These are phyloP conservation scores for Debaryomyces hansenii DNA, from an alignment of 805 yeast genomes.

Conservation along the genomic window DNA sequence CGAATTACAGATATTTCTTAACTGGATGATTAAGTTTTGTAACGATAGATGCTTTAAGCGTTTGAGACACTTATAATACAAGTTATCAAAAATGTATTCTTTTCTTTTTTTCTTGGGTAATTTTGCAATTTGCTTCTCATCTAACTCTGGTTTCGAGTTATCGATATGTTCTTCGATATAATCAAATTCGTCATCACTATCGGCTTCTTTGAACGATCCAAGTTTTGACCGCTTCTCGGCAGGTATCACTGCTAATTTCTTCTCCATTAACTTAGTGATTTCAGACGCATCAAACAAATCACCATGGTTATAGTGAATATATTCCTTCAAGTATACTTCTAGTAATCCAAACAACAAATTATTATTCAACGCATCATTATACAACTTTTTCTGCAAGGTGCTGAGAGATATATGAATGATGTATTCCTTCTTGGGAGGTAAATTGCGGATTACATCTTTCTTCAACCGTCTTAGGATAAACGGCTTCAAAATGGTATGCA, in stretches of 20 bases:
- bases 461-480: slow-evolving; percentile 82
- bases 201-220: slow-evolving; percentile 17
- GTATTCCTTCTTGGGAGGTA: slow-evolving; percentile 92
- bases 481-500: slow-evolving; percentile 88
- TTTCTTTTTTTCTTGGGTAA: slow-evolving; percentile 10
- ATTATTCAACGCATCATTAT: slow-evolving; percentile 50
- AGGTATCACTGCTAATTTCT: slow-evolving; percentile 27
- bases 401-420: slow-evolving; percentile 73
- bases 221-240: slow-evolving; percentile 13
- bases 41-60: slow-evolving; percentile 41
- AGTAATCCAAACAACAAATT: slow-evolving; percentile 45
- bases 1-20: slow-evolving; percentile 80
- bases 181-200: slow-evolving; percentile 32
- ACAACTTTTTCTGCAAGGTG: slow-evolving; percentile 60
- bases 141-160: not conserved
- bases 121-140: not conserved
- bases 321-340: slow-evolving; percentile 51
- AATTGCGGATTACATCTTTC: slow-evolving; percentile 60
- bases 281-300: slow-evolving; percentile 20
- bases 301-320: slow-evolving; percentile 41
- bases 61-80: slow-evolving; percentile 13
- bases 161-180: not conserved
- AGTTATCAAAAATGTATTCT: slow-evolving; percentile 10
- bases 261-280: slow-evolving; percentile 44
- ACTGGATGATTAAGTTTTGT: slow-evolving; percentile 77